Evolutionary conservation across 495 filamentous ascomycete genomes (phyloP), one percentile per base, ranked within the genome.

Genomic region (Neurospora cerealis): DNA sequence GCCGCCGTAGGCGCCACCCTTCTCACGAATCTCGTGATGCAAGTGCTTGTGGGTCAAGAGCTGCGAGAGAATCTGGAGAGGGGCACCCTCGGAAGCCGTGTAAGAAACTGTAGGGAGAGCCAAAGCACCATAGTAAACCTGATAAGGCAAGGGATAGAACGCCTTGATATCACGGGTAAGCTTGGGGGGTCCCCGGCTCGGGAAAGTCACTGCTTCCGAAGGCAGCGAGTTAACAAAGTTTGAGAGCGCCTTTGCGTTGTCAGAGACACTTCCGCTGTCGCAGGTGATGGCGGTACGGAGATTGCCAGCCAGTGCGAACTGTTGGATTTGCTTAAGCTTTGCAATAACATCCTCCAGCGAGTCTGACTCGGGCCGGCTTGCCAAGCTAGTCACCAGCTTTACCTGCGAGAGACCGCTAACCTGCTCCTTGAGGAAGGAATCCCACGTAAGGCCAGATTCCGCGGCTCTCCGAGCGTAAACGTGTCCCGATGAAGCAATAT

Each of bases 41-140:
- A 99, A 87, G 78, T 98, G 93, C 80, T 96, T 96, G 83, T 98
- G 96, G 0, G 95, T 98, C n/a, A 99, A 87, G 36, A 99, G 91
- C 76, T 97, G 93, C 19, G 95, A 90, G 34, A 99, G 89, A 38
- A 98, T 91, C 74, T 94, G 93, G 17, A 97, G 89, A 1, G 93
- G 87, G 10, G 95, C 93, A 21, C 91, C 88, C 37, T 91, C 87
- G 0, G 88, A 78, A 62, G 94, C 89, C 38, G 89, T 91, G 81
- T 98, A 99, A 3, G 95, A 92, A 1, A 94, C 91, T 3, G 96
- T 97, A 36, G 93, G 91, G 40, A 95, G 82, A 37, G 93, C 90
- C 42, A 93, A 86, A 17, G 89, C 91, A 7, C 95, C 91, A 81
- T 98, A 98, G 78, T 95, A 97, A 70, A 99, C 96, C 81, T 99